phyloP scores from a whole-genome alignment of 352 stramenopile species.

The Nothophytophthora sp. region DNA sequence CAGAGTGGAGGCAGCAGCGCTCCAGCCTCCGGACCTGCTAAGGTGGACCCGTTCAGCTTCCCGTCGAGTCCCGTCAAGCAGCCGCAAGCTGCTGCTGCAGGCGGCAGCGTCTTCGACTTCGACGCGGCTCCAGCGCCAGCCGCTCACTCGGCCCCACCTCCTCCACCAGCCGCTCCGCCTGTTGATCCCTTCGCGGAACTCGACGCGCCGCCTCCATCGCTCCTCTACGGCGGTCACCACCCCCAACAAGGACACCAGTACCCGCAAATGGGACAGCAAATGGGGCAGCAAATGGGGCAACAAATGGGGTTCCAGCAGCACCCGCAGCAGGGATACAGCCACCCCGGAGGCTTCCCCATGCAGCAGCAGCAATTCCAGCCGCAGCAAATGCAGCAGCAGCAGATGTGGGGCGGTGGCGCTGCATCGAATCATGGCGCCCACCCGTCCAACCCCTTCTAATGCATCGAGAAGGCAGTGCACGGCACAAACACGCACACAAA shows the following conservation, averaged over 20 bases:
- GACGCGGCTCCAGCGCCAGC: slow-evolving; percentile 14
- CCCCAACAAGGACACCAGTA: slow-evolving; percentile 10
- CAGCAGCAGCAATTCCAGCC: slow-evolving; percentile 38
- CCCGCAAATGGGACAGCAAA: slow-evolving; percentile 19
- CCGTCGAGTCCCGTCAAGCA: slow-evolving; percentile 52
- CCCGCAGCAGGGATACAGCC: slow-evolving; percentile 17
- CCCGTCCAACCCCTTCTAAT: slow-evolving; percentile 27
- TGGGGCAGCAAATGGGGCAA: slow-evolving; percentile 21
- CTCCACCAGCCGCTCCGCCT: slow-evolving; percentile 16
- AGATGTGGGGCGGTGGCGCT: slow-evolving; percentile 31
- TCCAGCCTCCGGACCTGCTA: slow-evolving; percentile 10
- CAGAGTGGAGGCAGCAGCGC: slow-evolving; percentile 13
- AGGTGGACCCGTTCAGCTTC: slow-evolving; percentile 42
- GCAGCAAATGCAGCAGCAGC: slow-evolving; percentile 34
- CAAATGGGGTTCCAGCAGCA: slow-evolving; percentile 16
- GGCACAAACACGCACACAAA: background rate
- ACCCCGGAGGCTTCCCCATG: slow-evolving; percentile 16
- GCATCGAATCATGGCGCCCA: slow-evolving; percentile 27
- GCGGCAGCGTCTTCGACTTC: slow-evolving; percentile 39
- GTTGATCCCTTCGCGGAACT: slow-evolving; percentile 60
- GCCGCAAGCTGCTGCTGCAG: slow-evolving; percentile 8
- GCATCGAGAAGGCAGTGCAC: slow-evolving; percentile 1
- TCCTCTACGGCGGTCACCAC: slow-evolving; percentile 19
- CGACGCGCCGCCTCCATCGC: slow-evolving; percentile 24
- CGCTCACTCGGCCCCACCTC: slow-evolving; percentile 2